Evolutionary conservation across 306 rosid species (phyloP).

Genomic region (Erythrophleum fordii): DNA sequence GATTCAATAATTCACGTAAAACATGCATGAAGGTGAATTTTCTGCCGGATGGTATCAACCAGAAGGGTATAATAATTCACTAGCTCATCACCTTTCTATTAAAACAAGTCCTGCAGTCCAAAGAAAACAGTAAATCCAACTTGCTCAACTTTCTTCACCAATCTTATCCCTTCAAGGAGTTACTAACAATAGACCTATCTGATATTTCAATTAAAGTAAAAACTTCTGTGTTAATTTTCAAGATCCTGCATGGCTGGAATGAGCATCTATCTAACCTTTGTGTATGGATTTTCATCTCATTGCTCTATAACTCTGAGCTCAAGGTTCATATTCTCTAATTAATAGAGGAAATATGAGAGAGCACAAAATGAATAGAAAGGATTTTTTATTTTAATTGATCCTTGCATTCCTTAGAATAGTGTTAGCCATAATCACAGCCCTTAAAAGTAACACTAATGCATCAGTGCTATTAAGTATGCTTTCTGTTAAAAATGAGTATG

Average conservation of each 20-base stretch:
- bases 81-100: not conserved
- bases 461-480: not conserved
- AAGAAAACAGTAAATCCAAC: not conserved
- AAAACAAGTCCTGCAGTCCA: not conserved
- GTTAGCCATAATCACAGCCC: no score
- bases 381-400: no score
- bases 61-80: not conserved
- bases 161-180: constrained; percentile 20
- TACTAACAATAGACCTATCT: not conserved
- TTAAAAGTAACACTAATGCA: not conserved
- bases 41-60: not conserved
- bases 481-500: not conserved
- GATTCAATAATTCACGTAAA: not conserved
- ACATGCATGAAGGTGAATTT: not conserved
- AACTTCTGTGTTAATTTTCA: not conserved
- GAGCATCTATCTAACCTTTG: constrained; percentile 1
- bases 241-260: constrained; percentile 7
- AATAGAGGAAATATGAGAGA: not conserved
- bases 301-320: not conserved
- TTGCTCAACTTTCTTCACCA: constrained; percentile 10
- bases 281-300: constrained; percentile 2
- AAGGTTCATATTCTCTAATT: not conserved
- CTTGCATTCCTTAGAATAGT: no score
- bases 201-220: constrained; percentile 4
- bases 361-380: not conserved